Evolutionary conservation across 2,329 filamentous ascomycete species (phyloP).

Genomic region (Neofusicoccum laricinum): DNA sequence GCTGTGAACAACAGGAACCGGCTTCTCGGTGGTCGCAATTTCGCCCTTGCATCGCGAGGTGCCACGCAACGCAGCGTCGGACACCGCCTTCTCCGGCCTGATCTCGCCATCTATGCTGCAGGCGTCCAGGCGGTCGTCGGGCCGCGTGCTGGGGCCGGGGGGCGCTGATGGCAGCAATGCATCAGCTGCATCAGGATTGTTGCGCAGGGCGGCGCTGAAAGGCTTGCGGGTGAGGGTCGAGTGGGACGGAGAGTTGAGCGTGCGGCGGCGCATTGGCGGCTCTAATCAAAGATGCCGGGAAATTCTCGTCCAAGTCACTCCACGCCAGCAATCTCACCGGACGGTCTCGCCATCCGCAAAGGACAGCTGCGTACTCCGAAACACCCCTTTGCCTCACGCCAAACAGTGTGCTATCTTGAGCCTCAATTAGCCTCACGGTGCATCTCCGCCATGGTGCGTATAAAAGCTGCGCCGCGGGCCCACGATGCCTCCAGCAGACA

Average conservation of each 20-base stretch:
- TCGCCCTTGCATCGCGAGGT: conserved; percentile 3
- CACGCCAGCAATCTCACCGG: background rate
- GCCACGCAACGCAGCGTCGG: conserved; percentile 1
- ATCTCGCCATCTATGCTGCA: background rate
- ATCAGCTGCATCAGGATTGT: background rate
- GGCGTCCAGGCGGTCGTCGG: background rate
- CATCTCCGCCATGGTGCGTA: background rate
- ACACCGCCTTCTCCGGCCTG: background rate
- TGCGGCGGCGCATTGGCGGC: background rate
- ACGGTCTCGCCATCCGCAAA: background rate
- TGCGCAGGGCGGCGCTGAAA: background rate
- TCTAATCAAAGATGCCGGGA: background rate
- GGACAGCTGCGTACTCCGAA: background rate
- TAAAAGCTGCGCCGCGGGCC: background rate
- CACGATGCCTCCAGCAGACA: background rate
- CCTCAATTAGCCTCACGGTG: background rate
- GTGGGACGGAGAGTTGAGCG: background rate
- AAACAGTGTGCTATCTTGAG: background rate
- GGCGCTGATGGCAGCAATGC: background rate
- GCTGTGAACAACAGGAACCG: background rate
- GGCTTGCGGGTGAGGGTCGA: background rate
- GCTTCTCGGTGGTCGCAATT: background rate
- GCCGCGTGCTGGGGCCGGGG: background rate
- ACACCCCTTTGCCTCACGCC: background rate
- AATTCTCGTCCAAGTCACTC: background rate